These are phyloP conservation scores for Leccinum obscurum DNA, from an alignment of 768 basidiomycete species.

Conservation along the genomic window DNA sequence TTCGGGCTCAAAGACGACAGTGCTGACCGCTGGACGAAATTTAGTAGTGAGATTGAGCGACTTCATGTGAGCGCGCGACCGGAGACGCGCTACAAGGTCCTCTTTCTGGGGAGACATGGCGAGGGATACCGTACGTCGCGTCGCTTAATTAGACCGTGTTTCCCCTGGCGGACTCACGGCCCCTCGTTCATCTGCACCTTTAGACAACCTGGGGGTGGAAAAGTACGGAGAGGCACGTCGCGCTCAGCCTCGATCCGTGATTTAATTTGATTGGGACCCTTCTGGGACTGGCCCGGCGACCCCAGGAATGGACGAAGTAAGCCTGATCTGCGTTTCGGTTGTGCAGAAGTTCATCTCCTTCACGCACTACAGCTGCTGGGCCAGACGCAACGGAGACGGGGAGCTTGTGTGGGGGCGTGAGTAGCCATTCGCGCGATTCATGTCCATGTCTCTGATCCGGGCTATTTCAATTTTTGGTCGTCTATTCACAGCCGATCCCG, in stretches of 20 bases:
- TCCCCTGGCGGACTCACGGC: constrained; percentile 32
- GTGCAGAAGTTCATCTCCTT: not conserved
- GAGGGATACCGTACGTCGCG: constrained; percentile 63
- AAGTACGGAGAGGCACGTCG: constrained; percentile 55
- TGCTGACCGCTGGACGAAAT: constrained; percentile 48
- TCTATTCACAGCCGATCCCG: constrained; percentile 55
- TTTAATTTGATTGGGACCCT: not conserved
- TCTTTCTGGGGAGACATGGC: constrained; percentile 71
- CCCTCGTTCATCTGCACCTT: constrained; percentile 47
- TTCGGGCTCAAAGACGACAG: constrained; percentile 62
- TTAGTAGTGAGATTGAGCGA: constrained; percentile 40
- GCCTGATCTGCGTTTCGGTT: constrained; percentile 15
- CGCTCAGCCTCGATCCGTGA: not conserved
- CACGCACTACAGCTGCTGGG: constrained; percentile 45
- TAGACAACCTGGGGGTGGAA: constrained; percentile 69
- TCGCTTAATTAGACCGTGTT: constrained; percentile 22
- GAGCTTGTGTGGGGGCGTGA: constrained; percentile 74
- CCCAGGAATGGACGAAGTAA: constrained; percentile 60
- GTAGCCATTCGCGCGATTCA: constrained; percentile 28
- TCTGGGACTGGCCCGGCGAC: not conserved
- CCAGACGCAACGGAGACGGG: constrained; percentile 62
- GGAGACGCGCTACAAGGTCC: constrained; percentile 55
- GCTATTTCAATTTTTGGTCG: not conserved
- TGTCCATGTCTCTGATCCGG: not conserved
- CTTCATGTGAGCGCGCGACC: constrained; percentile 45